Evolutionary conservation across 2,329 filamentous ascomycete genomes (phyloP).

Genomic region (Exophiala aquamarina): DNA sequence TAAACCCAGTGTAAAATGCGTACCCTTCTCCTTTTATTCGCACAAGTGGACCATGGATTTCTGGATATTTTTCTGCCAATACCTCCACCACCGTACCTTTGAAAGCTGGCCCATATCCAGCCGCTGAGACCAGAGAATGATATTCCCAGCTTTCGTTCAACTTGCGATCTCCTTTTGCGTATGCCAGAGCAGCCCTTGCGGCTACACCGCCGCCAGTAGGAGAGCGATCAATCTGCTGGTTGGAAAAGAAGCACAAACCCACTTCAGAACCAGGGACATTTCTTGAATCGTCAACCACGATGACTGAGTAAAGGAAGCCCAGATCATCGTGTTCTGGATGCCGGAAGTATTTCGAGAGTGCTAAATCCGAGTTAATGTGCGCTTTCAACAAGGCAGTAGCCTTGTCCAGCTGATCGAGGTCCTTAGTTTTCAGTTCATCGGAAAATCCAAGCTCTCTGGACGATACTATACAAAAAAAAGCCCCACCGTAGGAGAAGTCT

Average conservation of each 20-base stretch:
- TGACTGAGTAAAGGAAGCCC: slow-evolving; percentile 43
- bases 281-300: slow-evolving; percentile 35
- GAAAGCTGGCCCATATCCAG: slow-evolving; percentile 29
- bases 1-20: slow-evolving; percentile 35
- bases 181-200: slow-evolving; percentile 38
- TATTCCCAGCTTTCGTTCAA: slow-evolving; percentile 34
- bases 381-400: slow-evolving; percentile 37
- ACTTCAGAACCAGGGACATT: slow-evolving; percentile 34
- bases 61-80: background rate
- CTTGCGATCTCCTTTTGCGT: slow-evolving; percentile 31
- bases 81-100: slow-evolving; percentile 28
- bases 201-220: slow-evolving; percentile 40
- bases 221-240: slow-evolving; percentile 49
- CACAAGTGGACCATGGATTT: slow-evolving; percentile 14
- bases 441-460: slow-evolving; percentile 41
- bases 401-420: slow-evolving; percentile 33
- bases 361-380: slow-evolving; percentile 25
- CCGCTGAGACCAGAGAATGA: slow-evolving; percentile 38
- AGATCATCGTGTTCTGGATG: slow-evolving; percentile 36
- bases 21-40: slow-evolving; percentile 34
- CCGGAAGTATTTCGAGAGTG: slow-evolving; percentile 27
- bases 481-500: slow-evolving; percentile 44
- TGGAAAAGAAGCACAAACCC: slow-evolving; percentile 47
- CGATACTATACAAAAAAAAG: slow-evolving; percentile 44
- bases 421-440: slow-evolving; percentile 26